Evolutionary conservation across 2,329 filamentous ascomycete species (phyloP), one percentile per base, ranked within the genome.

Genomic region (Chaetomium globosum): DNA sequence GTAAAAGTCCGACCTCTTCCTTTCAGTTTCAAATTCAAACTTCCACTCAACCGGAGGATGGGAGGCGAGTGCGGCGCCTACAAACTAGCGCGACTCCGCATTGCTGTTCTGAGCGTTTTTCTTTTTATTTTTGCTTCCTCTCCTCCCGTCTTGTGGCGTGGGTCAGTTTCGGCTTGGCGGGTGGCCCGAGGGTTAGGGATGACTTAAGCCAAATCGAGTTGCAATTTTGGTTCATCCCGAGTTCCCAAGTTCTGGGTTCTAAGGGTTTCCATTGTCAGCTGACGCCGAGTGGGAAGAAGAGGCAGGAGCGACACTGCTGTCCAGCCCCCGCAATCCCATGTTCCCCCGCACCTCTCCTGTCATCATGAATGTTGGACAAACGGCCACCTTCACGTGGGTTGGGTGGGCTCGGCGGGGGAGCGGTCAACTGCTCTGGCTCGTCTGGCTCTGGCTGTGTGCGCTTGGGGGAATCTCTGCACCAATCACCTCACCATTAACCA

Each of bases 401-500:
- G 16, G 4, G 39, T 16, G 39, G 39, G 16, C 16, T 43, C 13
- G 16, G 39, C 39, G 39, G 39, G 39, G 39, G 39, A 19, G 39
- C 16, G 39, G 39, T 43, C 55, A 49, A 46, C 49, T 52, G 33
- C 36, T 4, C 4, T 26, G 23, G 21, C 23, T 10, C 10, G 46
- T 21, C 10, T n/a, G 4, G 28, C 30, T 54, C 49, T 26, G 26
- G 26, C 26, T 26, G 26, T 26, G 26, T 26, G 26, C 26, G 26
- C 26, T 26, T 4, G 4, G 26, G 26, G 26, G 26, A 4, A 26
- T 26, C 26, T 26, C 26, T n/a, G 46, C 21, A 48, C 10, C 46
- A 55, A 30, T 46, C 9, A 21, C 43, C 8, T 16, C 33, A 53
- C 59, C 48, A 63, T 65, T 65, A 61, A 26, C 26, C 26, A 26